Conservation (phyloP, 768 basidiomycete species). For the Rhizopogon sp. region DNA sequence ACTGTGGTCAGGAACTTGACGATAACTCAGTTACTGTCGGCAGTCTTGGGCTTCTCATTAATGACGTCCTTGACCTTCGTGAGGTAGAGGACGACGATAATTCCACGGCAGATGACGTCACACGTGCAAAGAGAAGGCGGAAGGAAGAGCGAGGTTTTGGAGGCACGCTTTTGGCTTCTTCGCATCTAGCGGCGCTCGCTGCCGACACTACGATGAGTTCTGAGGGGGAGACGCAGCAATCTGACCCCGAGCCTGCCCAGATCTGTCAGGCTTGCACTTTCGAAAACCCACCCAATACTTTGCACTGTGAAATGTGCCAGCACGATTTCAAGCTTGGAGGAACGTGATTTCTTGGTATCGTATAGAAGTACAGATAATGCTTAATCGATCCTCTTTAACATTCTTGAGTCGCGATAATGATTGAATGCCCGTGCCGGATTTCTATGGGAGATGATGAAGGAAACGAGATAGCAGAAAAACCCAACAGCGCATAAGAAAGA, state of each 20-base stretch:
- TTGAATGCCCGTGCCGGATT: constrained; percentile 13
- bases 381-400: constrained; percentile 24
- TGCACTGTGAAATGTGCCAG: constrained; percentile 44
- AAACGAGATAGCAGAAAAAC: constrained; percentile 14
- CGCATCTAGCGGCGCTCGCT: constrained; percentile 23
- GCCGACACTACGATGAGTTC: constrained; percentile 29
- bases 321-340: constrained; percentile 28
- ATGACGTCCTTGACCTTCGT: constrained; percentile 62
- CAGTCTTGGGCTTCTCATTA: constrained; percentile 52
- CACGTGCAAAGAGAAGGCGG: constrained; percentile 34
- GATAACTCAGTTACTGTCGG: constrained; percentile 50
- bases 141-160: constrained; percentile 65
- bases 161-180: constrained; percentile 63
- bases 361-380: constrained; percentile 31
- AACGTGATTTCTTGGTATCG: constrained; percentile 22
- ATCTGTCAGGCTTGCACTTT: constrained; percentile 57
- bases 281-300: constrained; percentile 40
- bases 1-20: constrained; percentile 55
- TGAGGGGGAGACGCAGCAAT: constrained; percentile 21
- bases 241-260: constrained; percentile 26
- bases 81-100: constrained; percentile 58
- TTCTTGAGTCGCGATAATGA: constrained; percentile 9
- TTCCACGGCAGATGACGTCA: constrained; percentile 44
- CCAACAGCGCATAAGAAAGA: constrained; percentile 21
- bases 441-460: constrained; percentile 26